These are phyloP conservation scores for Hyparrhenia diplandra DNA, from an alignment of 176 grass and related monocot genomes.

Conservation along the genomic window DNA sequence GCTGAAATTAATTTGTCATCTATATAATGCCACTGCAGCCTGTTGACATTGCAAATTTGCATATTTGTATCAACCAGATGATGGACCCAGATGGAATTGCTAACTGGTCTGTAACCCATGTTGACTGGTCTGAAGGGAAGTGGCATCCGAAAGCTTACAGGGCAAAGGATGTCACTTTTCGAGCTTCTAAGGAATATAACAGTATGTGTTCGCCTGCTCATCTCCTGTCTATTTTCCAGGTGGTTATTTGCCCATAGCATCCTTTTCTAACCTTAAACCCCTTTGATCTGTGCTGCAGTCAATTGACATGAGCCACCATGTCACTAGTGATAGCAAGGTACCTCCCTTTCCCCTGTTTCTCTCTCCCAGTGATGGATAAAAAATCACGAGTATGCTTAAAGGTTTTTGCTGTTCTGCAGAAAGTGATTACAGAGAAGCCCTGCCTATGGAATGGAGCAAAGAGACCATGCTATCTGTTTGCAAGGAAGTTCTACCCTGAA, in stretches of 20 bases:
- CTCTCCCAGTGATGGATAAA: neutral
- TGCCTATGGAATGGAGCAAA: constrained; percentile 67
- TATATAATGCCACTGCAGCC: neutral
- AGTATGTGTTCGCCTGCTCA: constrained; percentile 40
- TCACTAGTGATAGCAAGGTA: constrained; percentile 87
- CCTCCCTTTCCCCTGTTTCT: neutral
- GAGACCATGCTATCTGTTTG: constrained; percentile 70
- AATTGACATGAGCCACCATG: constrained; percentile 73
- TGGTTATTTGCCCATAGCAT: neutral
- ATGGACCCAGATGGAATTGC: constrained; percentile 81
- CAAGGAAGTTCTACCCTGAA: constrained; percentile 69
- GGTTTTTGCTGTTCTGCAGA: constrained; percentile 36
- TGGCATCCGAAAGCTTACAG: constrained; percentile 97
- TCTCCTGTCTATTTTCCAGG: neutral
- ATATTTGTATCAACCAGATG: constrained; percentile 55
- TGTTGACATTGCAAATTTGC: constrained; percentile 1
- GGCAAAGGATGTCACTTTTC: constrained; percentile 66
- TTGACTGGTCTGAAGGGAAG: constrained; percentile 99
- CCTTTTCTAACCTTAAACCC: neutral
- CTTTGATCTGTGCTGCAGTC: constrained; percentile 55
- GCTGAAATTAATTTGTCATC: neutral
- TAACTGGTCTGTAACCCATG: constrained; percentile 95
- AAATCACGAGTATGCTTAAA: neutral
- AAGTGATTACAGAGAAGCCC: constrained; percentile 42
- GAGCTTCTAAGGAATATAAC: constrained; percentile 84